Conservation (phyloP, 139 green algal genomes). For the Tetraselmis chui region DNA sequence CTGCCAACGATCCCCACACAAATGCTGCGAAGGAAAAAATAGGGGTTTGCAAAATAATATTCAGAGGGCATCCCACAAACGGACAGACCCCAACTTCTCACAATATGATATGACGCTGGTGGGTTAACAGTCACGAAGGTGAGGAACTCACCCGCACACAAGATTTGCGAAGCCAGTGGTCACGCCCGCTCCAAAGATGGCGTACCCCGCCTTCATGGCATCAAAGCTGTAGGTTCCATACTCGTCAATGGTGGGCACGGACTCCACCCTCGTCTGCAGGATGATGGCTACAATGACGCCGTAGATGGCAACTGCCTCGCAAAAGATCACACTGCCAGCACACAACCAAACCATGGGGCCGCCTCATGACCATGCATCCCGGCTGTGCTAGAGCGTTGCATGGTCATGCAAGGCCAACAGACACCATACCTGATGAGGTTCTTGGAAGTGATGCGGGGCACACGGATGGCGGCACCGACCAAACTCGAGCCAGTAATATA, state of each 20-base stretch:
- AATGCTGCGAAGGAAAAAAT: no score
- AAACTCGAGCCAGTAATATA: slow-evolving; percentile 96
- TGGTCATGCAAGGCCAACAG: not conserved
- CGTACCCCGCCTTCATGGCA: slow-evolving; percentile 79
- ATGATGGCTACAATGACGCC: slow-evolving; percentile 99
- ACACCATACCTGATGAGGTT: slow-evolving; percentile 90
- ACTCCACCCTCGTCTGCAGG: slow-evolving; percentile 91
- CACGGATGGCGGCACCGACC: slow-evolving; percentile 86
- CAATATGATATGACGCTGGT: no score
- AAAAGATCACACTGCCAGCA: slow-evolving; percentile 93
- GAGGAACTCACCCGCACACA: slow-evolving; percentile 77
- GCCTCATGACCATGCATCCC: no score
- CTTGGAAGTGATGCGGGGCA: slow-evolving; percentile 95
- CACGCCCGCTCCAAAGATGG: slow-evolving; percentile 87
- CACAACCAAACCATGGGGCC: no score
- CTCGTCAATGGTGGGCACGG: slow-evolving; percentile 20
- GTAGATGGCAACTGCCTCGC: slow-evolving; percentile 98
- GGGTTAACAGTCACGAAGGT: not conserved
- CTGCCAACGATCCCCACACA: slow-evolving; percentile 97
- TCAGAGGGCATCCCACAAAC: no score
- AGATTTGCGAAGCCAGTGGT: slow-evolving; percentile 94
- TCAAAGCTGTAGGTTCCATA: slow-evolving; percentile 29
- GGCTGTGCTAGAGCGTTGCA: no score
- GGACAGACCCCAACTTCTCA: no score
- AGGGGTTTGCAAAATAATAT: no score